These are phyloP conservation scores for Kodamaea hsintzibuensis DNA, from an alignment of 805 yeast genomes.

Conservation along the genomic window DNA sequence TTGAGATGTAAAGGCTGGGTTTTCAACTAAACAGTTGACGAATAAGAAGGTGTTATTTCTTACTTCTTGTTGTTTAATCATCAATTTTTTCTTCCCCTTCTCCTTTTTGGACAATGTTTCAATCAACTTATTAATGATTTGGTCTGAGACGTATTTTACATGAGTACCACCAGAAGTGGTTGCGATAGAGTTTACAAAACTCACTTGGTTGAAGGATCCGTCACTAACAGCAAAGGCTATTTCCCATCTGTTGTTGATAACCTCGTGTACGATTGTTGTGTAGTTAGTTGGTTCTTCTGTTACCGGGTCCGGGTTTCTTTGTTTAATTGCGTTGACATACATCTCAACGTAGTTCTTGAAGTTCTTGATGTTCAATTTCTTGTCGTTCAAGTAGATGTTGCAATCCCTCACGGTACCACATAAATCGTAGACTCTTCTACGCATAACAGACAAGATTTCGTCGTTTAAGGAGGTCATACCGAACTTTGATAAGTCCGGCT, in stretches of 20 bases:
- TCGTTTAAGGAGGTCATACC: slow-evolving; percentile 82
- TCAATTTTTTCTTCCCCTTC: slow-evolving; percentile 62
- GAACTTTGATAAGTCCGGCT: slow-evolving; percentile 83
- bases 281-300: slow-evolving; percentile 34
- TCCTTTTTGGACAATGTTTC: slow-evolving; percentile 66
- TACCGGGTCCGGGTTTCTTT: slow-evolving; percentile 40
- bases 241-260: slow-evolving; percentile 90
- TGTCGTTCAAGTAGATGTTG: slow-evolving; percentile 75
- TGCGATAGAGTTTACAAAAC: slow-evolving; percentile 96
- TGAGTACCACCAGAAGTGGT: slow-evolving; percentile 98
- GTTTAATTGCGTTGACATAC: slow-evolving; percentile 76
- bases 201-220: slow-evolving; percentile 86
- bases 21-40: slow-evolving; percentile 88
- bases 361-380: slow-evolving; percentile 62
- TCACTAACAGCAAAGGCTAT: slow-evolving; percentile 93
- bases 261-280: slow-evolving; percentile 69
- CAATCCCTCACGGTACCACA: slow-evolving; percentile 91
- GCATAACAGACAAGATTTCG: slow-evolving; percentile 79
- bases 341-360: slow-evolving; percentile 89
- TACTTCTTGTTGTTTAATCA: slow-evolving; percentile 85
- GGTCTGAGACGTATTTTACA: slow-evolving; percentile 81
- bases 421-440: slow-evolving; percentile 92
- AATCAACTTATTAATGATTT: slow-evolving; percentile 72
- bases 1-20: slow-evolving; percentile 97
- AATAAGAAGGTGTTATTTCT: slow-evolving; percentile 88